Conservation (phyloP, 345 rosid species). For the Euclidium syriacum region DNA sequence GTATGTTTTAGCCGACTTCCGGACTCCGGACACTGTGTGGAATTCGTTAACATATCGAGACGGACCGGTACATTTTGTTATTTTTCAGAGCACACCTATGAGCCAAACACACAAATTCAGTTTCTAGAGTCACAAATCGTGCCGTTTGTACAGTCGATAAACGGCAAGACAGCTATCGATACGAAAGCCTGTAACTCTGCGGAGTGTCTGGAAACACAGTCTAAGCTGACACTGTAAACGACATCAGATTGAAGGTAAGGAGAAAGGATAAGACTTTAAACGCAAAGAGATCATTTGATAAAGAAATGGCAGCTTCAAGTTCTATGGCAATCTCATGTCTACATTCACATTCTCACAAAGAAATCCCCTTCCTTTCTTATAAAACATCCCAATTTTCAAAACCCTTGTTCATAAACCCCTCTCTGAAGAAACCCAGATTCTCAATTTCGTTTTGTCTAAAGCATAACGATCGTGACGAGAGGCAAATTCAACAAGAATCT, state of each 20-base stretch:
- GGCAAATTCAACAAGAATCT: neutral
- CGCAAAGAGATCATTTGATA: neutral
- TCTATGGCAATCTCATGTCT: conserved; percentile 13
- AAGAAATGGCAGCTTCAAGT: conserved; percentile 31
- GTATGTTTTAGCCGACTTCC: too few relatives aligned
- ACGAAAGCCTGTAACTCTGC: too few relatives aligned
- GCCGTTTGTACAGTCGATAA: conserved; percentile 1
- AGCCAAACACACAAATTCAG: neutral
- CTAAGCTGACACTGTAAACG: neutral
- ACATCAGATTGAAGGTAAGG: neutral
- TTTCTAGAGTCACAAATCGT: neutral
- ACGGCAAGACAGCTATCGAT: too few relatives aligned
- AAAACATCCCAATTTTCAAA: conserved; percentile 6
- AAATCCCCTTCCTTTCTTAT: conserved; percentile 16
- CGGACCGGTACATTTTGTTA: too few relatives aligned
- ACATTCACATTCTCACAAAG: neutral
- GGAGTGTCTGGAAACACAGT: too few relatives aligned
- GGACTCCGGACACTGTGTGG: too few relatives aligned
- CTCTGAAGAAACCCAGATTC: conserved; percentile 22
- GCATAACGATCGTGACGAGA: neutral
- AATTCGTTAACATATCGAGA: too few relatives aligned
- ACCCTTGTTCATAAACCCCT: conserved; percentile 13
- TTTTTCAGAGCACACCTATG: too few relatives aligned
- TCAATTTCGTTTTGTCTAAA: conserved; percentile 24
- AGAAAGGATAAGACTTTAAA: conserved; percentile 25